Base-by-base conservation (phyloP, 75 land plant species). In the Chamaecyparis obtusa region DNA sequence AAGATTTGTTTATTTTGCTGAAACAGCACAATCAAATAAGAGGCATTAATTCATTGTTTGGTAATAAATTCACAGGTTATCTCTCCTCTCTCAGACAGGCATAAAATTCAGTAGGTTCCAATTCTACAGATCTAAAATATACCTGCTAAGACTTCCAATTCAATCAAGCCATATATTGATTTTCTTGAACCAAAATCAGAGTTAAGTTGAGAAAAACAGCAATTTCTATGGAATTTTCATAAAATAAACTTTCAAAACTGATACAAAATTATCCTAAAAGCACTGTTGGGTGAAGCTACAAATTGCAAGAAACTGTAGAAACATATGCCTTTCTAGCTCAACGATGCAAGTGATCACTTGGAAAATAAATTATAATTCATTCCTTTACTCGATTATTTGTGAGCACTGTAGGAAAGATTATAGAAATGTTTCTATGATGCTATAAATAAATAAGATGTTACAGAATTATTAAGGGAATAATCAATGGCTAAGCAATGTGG, bases 1-100 rank as follows among this genome's bases (percentile, higher is more conserved):
- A 98, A 84, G 84, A 95, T 95, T 89, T 98, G 96, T 85, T 98
- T 98, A 84, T 98, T 98, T 91, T 90, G 97, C 99, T 98, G 97
- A 84, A 41, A 85, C 32, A 43, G 87, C 69, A 87, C 56, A 88
- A 56, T 76, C 55, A 87, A 76, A 83, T 74, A 36, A 74, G 16
- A 56, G 83, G n/a, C 16, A n/a, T 81, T 39, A 44, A 81, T 46
- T n/a, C 48, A 44, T 81, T 44, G 27, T 81, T 46, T 30, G 49
- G 51, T 46, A 44, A 81, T 41, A 78, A 39, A 9, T 78, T 21
- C 46, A 46, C 51, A 46, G 51, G 44, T 41, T 10, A 37, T 15
- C 43, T 39, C 44, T n/a, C 49, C 51, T 81, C 83, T 81, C 49
- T 46, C 16, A 41, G 9, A 43, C 49, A 80, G 16, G 55, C 27